Evolutionary conservation across 208 protist species (phyloP).

Genomic region (Acanthamoeba castellanii): DNA sequence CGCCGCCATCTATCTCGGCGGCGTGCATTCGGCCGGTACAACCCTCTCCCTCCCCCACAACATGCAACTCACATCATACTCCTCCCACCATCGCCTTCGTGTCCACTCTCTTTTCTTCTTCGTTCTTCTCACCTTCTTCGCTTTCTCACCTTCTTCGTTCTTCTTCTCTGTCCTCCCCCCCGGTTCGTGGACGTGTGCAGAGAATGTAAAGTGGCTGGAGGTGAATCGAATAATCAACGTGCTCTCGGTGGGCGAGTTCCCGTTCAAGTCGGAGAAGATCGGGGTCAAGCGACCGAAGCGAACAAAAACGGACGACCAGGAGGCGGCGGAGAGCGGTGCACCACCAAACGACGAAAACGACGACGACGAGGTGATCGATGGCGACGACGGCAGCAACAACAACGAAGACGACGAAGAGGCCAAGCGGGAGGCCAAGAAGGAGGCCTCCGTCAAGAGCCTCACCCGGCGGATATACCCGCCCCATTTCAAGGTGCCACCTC

Average conservation of each 20-base stretch:
- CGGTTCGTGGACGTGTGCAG: not conserved
- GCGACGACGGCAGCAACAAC: not conserved
- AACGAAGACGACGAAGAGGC: slow-evolving; percentile 4
- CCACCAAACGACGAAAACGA: not conserved
- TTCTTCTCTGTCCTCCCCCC: not conserved
- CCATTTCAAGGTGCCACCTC: not conserved
- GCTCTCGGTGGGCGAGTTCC: slow-evolving; percentile 22
- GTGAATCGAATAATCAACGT: slow-evolving; percentile 35
- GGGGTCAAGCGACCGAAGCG: not conserved
- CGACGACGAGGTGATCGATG: not conserved
- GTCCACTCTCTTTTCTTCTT: not conserved
- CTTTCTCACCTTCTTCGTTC: not conserved
- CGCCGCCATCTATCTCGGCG: slow-evolving; percentile 13
- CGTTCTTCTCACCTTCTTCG: not conserved
- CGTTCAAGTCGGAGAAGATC: slow-evolving; percentile 47
- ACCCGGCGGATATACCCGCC: slow-evolving; percentile 36
- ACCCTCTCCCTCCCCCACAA: not conserved
- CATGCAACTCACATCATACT: too few relatives aligned
- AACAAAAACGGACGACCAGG: not conserved
- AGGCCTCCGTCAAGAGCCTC: slow-evolving; percentile 20
- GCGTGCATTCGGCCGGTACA: slow-evolving; percentile 9
- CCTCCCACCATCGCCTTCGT: too few relatives aligned
- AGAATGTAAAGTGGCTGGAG: slow-evolving; percentile 45
- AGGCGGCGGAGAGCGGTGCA: not conserved
- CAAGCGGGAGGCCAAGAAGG: not conserved